A percentile compares a stretch with the other conserved stretches of the same genome.
Conservation (phyloP, 345 rosid species). For the Reutealis trisperma region DNA sequence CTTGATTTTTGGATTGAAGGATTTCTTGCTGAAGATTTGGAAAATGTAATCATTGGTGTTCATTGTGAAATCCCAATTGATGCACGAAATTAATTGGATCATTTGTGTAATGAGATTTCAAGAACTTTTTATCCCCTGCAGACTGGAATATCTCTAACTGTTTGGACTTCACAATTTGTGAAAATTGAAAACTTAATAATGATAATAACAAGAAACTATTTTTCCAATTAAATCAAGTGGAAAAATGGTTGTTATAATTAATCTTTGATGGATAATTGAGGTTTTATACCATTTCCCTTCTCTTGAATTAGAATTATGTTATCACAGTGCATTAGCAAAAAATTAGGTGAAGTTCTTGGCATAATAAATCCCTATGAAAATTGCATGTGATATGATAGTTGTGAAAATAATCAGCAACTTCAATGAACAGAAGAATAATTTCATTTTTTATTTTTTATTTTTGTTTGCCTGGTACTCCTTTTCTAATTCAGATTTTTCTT, state of each 20-base stretch:
- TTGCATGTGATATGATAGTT: neutral
- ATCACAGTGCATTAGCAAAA: neutral
- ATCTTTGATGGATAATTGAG: neutral
- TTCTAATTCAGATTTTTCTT: constrained; percentile 13
- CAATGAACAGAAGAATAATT: neutral
- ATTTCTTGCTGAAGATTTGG: neutral
- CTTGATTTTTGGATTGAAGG: neutral
- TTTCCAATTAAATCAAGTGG: no score
- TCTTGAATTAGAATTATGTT: neutral
- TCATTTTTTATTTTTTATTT: neutral
- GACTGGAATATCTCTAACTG: no score
- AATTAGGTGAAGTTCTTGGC: neutral
- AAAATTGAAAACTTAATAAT: no score
- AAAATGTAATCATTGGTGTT: neutral
- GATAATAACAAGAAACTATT: no score
- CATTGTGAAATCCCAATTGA: neutral
- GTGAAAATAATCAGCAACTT: neutral
- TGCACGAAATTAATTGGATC: neutral
- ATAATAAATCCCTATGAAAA: neutral
- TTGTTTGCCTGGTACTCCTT: neutral
- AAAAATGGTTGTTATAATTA: neutral
- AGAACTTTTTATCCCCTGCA: neutral
- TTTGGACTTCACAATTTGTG: no score
- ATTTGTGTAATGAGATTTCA: neutral
- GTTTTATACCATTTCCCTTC: neutral